Evolutionary conservation across 2,329 filamentous ascomycete genomes (phyloP), one percentile per base, ranked within the genome.

Genomic region (Aspergillus hortae): DNA sequence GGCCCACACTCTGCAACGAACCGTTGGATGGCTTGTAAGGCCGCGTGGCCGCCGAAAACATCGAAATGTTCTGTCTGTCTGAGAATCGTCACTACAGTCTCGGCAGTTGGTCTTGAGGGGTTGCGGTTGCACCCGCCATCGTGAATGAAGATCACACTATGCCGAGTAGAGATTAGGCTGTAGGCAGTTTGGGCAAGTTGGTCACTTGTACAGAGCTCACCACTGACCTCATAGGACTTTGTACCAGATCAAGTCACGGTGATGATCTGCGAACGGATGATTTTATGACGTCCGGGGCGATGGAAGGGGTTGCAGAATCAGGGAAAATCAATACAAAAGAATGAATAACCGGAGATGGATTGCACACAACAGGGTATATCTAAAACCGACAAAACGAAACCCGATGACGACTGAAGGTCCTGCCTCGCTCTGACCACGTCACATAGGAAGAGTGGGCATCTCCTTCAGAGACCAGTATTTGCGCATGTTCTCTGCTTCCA

Each of bases 401-500:
- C 27, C 27, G 15, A 9, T 35, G 15, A 15, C 44, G 32, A 21
- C 25, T 25, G 21, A 45, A 23, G 6, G 15, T 15, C 19, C 21
- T 35, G 15, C 27, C 21, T 11, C 23, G 23, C 23, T 23, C 23
- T 4, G 33, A 17, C 41, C 10, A 41, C 46, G 33, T 21, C 44
- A 91, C 75, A 91, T 89, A 1, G 82, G 84, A 74, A 94, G 79
- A 47, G 74, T 72, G 67, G 72, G 76, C 70, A 96, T 85, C 77
- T 96, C 91, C 44, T 89, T 83, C 54, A 84, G 60, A 0, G 78
- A 87, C 89, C 89, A 96, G 70, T 88, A 91, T 70, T 78, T 83
- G 60, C 89, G 80, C 91, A 96, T 95, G 67, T 92, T 95, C 69
- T 94, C 88, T 42, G 90, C 90, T 2, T 86, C 83, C 30, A 96